Percentiles rank a stretch among this genome's conserved stretches.
Conservation (phyloP, 345 rosid species). For the Syzygium aromaticum region DNA sequence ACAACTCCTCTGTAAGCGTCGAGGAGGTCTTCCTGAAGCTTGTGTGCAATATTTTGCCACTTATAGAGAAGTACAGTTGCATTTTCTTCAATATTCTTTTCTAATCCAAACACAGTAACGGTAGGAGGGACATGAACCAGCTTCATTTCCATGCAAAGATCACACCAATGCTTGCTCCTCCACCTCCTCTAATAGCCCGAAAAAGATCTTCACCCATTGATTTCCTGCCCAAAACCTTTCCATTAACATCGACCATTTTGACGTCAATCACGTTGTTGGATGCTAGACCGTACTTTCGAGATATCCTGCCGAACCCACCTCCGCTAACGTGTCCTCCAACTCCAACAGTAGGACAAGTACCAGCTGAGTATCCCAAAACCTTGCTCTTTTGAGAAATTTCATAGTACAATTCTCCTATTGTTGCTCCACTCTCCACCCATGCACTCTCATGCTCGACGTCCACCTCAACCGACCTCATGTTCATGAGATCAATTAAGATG, state of each 20-base stretch:
- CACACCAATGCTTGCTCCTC: constrained; percentile 59
- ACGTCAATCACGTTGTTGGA: constrained; percentile 75
- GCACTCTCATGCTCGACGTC: constrained; percentile 29
- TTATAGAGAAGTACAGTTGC: constrained; percentile 31
- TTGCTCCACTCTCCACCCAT: constrained; percentile 74
- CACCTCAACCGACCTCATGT: constrained; percentile 30
- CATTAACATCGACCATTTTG: constrained; percentile 40
- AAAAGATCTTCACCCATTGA: constrained; percentile 60
- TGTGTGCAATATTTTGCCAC: constrained; percentile 47
- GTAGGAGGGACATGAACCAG: constrained; percentile 55
- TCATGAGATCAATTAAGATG: constrained; percentile 43
- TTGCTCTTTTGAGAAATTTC: constrained; percentile 50
- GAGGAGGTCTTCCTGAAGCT: constrained; percentile 40
- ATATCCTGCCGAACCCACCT: constrained; percentile 57
- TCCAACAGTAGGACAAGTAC: constrained; percentile 54
- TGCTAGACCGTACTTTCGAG: constrained; percentile 67
- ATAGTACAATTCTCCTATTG: constrained; percentile 50
- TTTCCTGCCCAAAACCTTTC: constrained; percentile 37
- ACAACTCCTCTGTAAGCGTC: constrained; percentile 16
- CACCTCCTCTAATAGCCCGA: constrained; percentile 79
- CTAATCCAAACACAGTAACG: constrained; percentile 46
- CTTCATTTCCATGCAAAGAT: constrained; percentile 47
- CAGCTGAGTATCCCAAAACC: constrained; percentile 54
- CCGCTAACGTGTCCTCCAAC: constrained; percentile 61
- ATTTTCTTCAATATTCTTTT: constrained; percentile 35